A percentile compares a stretch with the other conserved stretches of the same genome.
These are phyloP conservation scores for Mycena kentingensis DNA, from an alignment of 768 basidiomycete genomes.

Conservation along the genomic window DNA sequence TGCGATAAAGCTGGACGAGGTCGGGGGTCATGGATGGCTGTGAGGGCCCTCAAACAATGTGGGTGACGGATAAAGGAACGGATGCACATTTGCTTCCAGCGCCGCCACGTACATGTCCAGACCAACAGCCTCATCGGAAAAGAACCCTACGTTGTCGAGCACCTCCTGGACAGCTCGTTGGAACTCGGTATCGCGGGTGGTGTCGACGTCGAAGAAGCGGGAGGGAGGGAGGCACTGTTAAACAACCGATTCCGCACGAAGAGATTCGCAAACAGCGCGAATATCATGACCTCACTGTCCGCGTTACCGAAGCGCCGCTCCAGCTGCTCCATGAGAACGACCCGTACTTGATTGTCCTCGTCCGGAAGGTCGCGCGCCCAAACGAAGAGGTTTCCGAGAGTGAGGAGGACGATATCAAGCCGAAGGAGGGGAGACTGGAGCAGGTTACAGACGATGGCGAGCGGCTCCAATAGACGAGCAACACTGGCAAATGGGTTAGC, in stretches of 20 bases:
- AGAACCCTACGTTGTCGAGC: constrained; percentile 4
- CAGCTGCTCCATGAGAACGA: constrained; percentile 28
- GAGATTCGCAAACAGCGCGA: constrained; percentile 38
- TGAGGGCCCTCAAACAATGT: too few relatives aligned
- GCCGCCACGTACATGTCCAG: constrained; percentile 3
- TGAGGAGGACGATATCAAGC: constrained; percentile 27
- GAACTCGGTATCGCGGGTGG: constrained; percentile 7
- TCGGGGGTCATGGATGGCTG: too few relatives aligned
- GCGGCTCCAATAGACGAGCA: constrained; percentile 31
- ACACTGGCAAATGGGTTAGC: constrained; percentile 22
- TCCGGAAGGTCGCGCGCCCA: constrained; percentile 19
- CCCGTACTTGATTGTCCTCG: constrained; percentile 8
- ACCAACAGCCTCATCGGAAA: constrained; percentile 11
- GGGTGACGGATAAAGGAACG: neutral
- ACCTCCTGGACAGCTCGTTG: constrained; percentile 16
- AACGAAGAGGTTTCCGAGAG: constrained; percentile 25
- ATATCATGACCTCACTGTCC: constrained; percentile 40
- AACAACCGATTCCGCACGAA: constrained; percentile 22
- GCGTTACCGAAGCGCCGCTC: constrained; percentile 35
- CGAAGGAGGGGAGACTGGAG: constrained; percentile 25
- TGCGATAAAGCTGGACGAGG: neutral
- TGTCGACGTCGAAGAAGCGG: constrained; percentile 10
- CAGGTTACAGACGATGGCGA: constrained; percentile 31
- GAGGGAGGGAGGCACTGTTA: neutral
- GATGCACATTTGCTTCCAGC: constrained; percentile 13